Base-by-base conservation (phyloP, 768 basidiomycete genomes). In the Mycena polygramma region DNA sequence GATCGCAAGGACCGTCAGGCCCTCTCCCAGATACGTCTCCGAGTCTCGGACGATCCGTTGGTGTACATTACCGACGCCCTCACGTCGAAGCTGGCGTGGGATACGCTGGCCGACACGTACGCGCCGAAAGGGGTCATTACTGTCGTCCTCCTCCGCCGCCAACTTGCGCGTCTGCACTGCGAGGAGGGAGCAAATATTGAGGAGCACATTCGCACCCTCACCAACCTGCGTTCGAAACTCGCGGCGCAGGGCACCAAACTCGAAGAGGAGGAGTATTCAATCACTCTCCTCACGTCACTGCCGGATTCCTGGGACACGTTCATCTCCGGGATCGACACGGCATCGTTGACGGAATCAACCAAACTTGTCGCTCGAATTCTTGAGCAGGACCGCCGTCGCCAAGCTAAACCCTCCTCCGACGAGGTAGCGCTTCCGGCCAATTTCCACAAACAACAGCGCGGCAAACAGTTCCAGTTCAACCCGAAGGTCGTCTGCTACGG, bases 121-220 rank as follows among this genome's bases (percentile, higher is more conserved):
- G 11, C 10, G 41, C 49, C 46, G n/a, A 48, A 61, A 35, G 46
- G 46, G 36, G 60, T 76, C 11, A 63, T 63, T 22, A 20, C 61
- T 9, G 24, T 63, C 10, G 61, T 63, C 4, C 36, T 63, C 20
- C 61, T 63, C 11, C 61, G 49, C 52, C 49, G 61, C 15, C 49
- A 63, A 22, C 61, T 63, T 51, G 41, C 51, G 5, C 49, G 49
- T 41, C 48, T 62, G 30, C 59, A 61, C 13, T 49, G 45, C 19
- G 59, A 61, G 59, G 59, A 46, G 49, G 45, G 36, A 14, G 59
- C 46, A 30, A 61, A 61, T 46, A 13, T 84, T 35, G 77, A 79
- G 24, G 77, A 77, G 57, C 81, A 82, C 67, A 76, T 83, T 37
- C 68, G 70, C 10, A 71, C 70, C 45, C 74, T 83, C 63, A 74